Conservation (phyloP, 176 grass and related monocot species). For the Oryza coarctata region DNA sequence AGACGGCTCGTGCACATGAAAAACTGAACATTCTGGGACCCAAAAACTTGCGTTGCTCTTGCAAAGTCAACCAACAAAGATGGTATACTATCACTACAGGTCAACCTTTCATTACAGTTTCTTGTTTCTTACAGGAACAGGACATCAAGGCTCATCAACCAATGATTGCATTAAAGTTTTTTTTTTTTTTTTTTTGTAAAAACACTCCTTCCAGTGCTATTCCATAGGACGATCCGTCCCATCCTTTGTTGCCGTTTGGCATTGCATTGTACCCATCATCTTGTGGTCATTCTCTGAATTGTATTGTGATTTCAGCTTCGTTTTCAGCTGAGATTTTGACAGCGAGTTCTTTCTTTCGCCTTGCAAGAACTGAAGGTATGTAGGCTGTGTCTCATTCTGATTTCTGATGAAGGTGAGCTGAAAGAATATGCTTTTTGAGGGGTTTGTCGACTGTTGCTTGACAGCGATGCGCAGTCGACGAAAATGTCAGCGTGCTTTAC, state of each 20-base stretch:
- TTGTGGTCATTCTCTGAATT: background rate
- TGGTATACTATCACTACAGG: background rate
- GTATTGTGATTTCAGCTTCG: background rate
- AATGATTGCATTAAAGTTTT: background rate
- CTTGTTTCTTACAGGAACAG: no score
- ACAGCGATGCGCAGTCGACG: background rate
- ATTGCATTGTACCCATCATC: background rate
- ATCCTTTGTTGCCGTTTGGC: background rate
- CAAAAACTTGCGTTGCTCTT: background rate
- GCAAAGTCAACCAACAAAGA: background rate
- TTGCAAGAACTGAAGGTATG: background rate
- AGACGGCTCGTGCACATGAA: slow-evolving; percentile 10
- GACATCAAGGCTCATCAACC: background rate
- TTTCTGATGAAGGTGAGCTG: background rate
- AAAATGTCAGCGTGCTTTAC: slow-evolving; percentile 26
- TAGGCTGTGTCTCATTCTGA: background rate
- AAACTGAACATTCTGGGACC: slow-evolving; percentile 4
- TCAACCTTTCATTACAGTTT: background rate
- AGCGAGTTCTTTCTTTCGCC: background rate
- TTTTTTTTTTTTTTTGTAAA: background rate
- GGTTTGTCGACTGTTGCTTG: slow-evolving; percentile 26
- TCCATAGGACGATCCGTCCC: background rate
- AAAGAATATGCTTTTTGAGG: background rate
- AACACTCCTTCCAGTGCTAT: background rate
- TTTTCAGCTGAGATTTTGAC: background rate